Evolutionary conservation across 805 yeast genomes (phyloP).

Genomic region (Pichia phayaonensis): DNA sequence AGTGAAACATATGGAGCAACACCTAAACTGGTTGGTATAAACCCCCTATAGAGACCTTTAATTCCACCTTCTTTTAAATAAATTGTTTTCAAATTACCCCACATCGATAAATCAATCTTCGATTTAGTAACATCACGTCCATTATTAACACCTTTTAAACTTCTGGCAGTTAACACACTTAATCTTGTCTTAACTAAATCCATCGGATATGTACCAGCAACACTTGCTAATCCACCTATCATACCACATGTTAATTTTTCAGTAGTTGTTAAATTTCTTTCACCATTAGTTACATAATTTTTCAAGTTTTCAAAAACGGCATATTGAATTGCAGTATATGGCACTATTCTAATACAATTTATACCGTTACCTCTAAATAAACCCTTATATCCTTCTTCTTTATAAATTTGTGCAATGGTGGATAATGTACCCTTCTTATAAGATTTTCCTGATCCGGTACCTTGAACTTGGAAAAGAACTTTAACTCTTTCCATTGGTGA

Average conservation of each 20-base stretch:
- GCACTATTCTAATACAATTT: conserved; percentile 84
- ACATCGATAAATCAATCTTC: conserved; percentile 63
- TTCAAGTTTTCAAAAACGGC: conserved; percentile 68
- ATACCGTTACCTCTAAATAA: conserved; percentile 84
- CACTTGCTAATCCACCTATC: conserved; percentile 72
- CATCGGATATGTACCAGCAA: conserved; percentile 81
- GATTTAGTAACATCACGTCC: conserved; percentile 26
- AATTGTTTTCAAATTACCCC: conserved; percentile 47
- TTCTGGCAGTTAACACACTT: conserved; percentile 76
- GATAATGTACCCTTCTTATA: conserved; percentile 63
- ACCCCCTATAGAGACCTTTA: conserved; percentile 70
- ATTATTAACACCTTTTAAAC: conserved; percentile 35
- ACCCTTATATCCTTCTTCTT: conserved; percentile 89
- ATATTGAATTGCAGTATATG: conserved; percentile 92
- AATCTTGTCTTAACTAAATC: conserved; percentile 87
- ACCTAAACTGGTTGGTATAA: conserved; percentile 85
- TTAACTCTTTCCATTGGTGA: conserved; percentile 95
- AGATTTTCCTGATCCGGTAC: conserved; percentile 23
- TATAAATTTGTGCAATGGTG: conserved; percentile 71
- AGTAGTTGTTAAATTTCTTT: conserved; percentile 36
- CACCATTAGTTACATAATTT: conserved; percentile 26
- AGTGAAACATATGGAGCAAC: conserved; percentile 96
- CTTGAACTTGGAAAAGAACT: conserved; percentile 85
- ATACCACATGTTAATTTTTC: conserved; percentile 74
- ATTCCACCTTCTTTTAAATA: conserved; percentile 78